Base-by-base conservation (phyloP, 2,329 filamentous ascomycete genomes). In the Epichloe amarillans region DNA sequence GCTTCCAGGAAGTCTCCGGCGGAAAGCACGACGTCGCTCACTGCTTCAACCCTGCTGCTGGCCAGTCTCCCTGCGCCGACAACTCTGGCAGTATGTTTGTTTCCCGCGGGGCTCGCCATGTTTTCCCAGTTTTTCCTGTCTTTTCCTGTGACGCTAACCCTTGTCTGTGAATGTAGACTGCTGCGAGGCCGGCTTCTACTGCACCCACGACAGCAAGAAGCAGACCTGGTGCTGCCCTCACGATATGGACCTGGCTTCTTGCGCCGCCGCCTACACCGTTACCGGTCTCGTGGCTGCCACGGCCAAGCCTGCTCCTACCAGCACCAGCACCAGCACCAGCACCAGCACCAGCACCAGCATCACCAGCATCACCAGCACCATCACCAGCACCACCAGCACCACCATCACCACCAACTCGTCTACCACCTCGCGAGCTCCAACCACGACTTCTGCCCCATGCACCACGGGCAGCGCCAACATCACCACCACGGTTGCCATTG, bases 161-260 rank as follows among this genome's bases (percentile, higher is more conserved):
- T 12, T 41, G 17, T 3, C n/a, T 19, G 26, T 30, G 26, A 30
- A 30, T 30, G 2, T 30, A 82, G 79, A 79, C 64, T 77, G 79
- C 35, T 84, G 80, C 63, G 73, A 79, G 35, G 62, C 66, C 15
- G 78, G 77, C 47, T 84, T 76, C 69, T 83, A 77, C 70, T 84
- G 81, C 69, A 73, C 77, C n/a, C 69, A 73, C 56, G 73, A 81
- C 61, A 62, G 65, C 49, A 58, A 63, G 43, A 64, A 66, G 50
- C 66, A 71, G 51, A 82, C 79, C 36, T 75, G 75, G 69, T 84
- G 80, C 70, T 84, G 80, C 65, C 77, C 78, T 41, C 66, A 80
- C 42, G 70, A 67, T 54, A 69, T 76, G 70, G 69, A 72, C 54
- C 69, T 81, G 46, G 65, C 64, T 26, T 65, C 74, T 44, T 84